Evolutionary conservation across 495 filamentous ascomycete species (phyloP), one percentile per base, ranked within the genome.

Genomic region (Xylaria venustula): DNA sequence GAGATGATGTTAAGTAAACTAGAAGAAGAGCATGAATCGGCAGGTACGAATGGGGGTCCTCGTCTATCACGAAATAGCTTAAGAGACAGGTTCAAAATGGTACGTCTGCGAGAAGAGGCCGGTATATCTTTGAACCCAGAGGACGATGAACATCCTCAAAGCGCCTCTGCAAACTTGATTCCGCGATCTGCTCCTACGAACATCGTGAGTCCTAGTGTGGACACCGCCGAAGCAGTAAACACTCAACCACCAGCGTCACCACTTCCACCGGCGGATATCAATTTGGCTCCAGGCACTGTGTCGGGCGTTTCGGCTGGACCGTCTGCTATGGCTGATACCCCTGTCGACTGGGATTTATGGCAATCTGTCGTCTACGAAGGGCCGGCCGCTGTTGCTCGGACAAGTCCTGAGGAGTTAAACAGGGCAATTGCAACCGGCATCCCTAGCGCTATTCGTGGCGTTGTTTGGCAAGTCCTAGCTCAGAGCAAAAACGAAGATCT

Each of bases 271-370:
- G 82, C 83, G 8, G 80, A 80, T 56, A 72, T 78, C 14, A 77
- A 81, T 55, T 78, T 97, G 11, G 85, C 91, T 3, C 92, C 92
- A 0, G 92, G 92, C 2, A 96, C 90, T 7, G 91, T 87, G 19
- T 85, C 90, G 17, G 92, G 92, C 4, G 80, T 90, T 40, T 84
- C 84, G 17, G 83, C 87, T 3, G 88, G 88, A 1, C 88, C 87
- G 7, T 88, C 91, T 9, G 81, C 85, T 15, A 78, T 81, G 67
- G 77, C 74, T 2, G 90, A 92, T 62, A 79, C 82, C 5, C 78
- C 83, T 7, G 91, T 99, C 14, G 91, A 99, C 69, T 99, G 94
- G 94, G 95, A 98, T 73, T 75, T 99, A 19, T 99, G 94, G 94
- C 93, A 99, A 73, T 79, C 89, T 17, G 89, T 99, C 1, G 94